These are phyloP conservation scores for Cytospora chrysosperma DNA, from an alignment of 2,329 filamentous ascomycete genomes.

Conservation along the genomic window DNA sequence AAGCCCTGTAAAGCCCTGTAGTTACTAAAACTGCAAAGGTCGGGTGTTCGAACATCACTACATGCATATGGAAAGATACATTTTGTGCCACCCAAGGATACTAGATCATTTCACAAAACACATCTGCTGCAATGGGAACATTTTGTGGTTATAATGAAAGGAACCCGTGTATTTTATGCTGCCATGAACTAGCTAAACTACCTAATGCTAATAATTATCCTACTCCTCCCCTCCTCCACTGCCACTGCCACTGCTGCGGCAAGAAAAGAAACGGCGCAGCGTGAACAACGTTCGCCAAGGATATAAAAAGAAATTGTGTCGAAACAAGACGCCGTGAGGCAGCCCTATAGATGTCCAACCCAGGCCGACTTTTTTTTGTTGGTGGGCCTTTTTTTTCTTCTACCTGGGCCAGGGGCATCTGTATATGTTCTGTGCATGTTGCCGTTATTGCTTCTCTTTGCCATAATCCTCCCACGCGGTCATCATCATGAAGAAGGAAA, in stretches of 20 bases:
- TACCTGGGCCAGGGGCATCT: neutral
- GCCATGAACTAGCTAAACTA: slow-evolving; percentile 1
- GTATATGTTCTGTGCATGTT: slow-evolving; percentile 16
- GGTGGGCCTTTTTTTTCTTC: slow-evolving; percentile 20
- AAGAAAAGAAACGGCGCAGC: neutral
- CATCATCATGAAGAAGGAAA: slow-evolving; percentile 20
- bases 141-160: neutral
- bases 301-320: slow-evolving; percentile 6
- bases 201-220: neutral
- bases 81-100: neutral
- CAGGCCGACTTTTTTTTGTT: slow-evolving; percentile 20
- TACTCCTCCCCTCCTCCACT: neutral
- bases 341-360: slow-evolving; percentile 40
- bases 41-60: slow-evolving; percentile 6
- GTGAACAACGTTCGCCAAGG: neutral
- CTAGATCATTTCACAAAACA: neutral
- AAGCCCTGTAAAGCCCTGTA: neutral
- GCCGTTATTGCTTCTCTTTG: slow-evolving; percentile 11
- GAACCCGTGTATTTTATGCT: slow-evolving; percentile 15
- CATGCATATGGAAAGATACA: neutral
- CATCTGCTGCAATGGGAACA: neutral
- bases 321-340: slow-evolving; percentile 46
- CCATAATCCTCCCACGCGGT: slow-evolving; percentile 15
- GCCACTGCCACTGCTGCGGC: neutral
- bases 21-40: neutral